A percentile compares a stretch with the other conserved stretches of the same genome.
phyloP scores from a whole-genome alignment of 2,329 filamentous ascomycete genomes.

The Talaromyces sp. region DNA sequence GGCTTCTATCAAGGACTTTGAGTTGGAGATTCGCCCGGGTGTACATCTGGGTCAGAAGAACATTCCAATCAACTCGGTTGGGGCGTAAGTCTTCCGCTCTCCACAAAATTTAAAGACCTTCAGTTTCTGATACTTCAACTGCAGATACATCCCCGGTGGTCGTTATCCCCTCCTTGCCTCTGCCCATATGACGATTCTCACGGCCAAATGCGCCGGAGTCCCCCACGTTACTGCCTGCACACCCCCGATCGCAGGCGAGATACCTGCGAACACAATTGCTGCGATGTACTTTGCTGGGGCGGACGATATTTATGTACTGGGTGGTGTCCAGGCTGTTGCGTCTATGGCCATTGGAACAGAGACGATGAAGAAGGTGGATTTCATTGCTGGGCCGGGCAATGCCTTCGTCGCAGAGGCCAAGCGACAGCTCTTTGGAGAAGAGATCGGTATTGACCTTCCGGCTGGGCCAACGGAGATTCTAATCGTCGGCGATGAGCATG shows the following conservation, averaged over 20 bases:
- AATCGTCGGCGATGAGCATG: conserved; percentile 53
- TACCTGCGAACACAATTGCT: conserved; percentile 54
- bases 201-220: conserved; percentile 58
- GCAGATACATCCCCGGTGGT: conserved; percentile 53
- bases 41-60: conserved; percentile 57
- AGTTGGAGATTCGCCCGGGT: conserved; percentile 54
- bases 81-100: conserved; percentile 39
- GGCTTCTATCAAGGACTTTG: conserved; percentile 53
- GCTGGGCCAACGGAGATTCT: conserved; percentile 59
- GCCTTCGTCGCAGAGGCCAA: conserved; percentile 60
- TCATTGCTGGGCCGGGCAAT: conserved; percentile 58
- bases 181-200: conserved; percentile 60
- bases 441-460: conserved; percentile 58
- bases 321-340: conserved; percentile 57
- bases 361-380: conserved; percentile 53
- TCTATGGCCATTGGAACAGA: conserved; percentile 57
- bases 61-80: conserved; percentile 51
- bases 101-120: neutral
- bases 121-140: neutral
- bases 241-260: conserved; percentile 53
- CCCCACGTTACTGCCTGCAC: conserved; percentile 55
- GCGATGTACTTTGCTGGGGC: conserved; percentile 56
- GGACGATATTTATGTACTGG: conserved; percentile 55
- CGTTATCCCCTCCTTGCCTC: conserved; percentile 58
- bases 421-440: conserved; percentile 54